Evolutionary conservation across 106 monocot species (phyloP), one percentile per base, ranked within the genome.

Genomic region (Acanthochlamys bracteata): DNA sequence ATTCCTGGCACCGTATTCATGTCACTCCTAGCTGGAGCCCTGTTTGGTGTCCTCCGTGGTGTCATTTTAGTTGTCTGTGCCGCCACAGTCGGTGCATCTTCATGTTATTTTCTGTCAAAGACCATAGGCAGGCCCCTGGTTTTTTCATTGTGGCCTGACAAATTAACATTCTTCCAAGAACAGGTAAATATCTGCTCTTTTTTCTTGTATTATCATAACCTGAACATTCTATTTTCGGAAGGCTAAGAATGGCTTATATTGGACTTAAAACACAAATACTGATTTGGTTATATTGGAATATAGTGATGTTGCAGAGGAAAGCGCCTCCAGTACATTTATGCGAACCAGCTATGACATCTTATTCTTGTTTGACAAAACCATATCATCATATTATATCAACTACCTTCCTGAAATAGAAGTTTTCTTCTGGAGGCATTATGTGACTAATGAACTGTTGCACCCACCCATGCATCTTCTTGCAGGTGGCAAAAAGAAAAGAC

Each of bases 1-100:
- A 96, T 96, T 69, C 96, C 96, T 14, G 96, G 96, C 58, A 96
- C 96, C 15, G 85, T 96, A 42, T 96, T 96, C 76, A 91, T 96
- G 96, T 96, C 96, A 39, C 74, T 96, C 10, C 90, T 96, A 52
- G 96, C 96, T 47, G 96, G 96, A 11, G 69, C 96, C 10, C 91
- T 96, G 49, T 91, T 91, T 63, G 96, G 96, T 42, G 80, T 85
- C 26, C 20, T 77, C 42, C 73, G 26, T 57, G 96, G 96, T 20
- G 76, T 96, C 39, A 82, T 80, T 58, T 42, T 96, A 39, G 96
- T 96, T n/a, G 82, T 91, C 52, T 88, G 87, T 78, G 91, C 96
- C 59, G 90, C 96, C 60, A 96, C 96, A 20, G 85, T 91, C 23
- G 96, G 96, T 65, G 91, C 96, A 22, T 96, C 85, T 45, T 91